Evolutionary conservation across 768 basidiomycete genomes (phyloP), one percentile per base, ranked within the genome.

Genomic region (Russula foetens): DNA sequence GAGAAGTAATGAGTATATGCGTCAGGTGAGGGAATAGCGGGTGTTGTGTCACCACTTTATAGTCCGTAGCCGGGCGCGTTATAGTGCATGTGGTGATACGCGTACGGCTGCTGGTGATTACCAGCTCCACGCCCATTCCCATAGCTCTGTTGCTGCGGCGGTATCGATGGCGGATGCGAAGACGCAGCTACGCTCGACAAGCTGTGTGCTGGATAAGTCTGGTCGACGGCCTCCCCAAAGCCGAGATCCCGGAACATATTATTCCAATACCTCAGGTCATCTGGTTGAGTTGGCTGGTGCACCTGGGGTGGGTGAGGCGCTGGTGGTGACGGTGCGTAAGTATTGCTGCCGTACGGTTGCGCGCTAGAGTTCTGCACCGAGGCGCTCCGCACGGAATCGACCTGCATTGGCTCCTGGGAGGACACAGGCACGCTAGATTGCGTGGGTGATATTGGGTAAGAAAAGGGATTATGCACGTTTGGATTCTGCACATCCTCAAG

Each of bases 201-300:
- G 24, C 38, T 43, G 17, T 50, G 56, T 39, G 50, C 59, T 12
- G 49, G 23, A 65, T 65, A 44, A 59, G 49, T 58, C 31, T 61
- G 56, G 14, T 75, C 74, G 26, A 68, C 70, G 7, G 48, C 59
- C 43, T 69, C 83, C 21, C 83, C 83, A 64, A 84, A 85, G 23
- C 88, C 87, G 17, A 88, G 79, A 64, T 90, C 86, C 47, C 84
- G 72, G 65, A 87, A 82, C 86, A 90, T 89, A 60, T 81, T 82
- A 65, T 82, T 81, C 78, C 83, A 88, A 71, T 90, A 90, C 56
- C 81, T 76, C 12, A 80, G 79, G 69, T 90, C 88, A 64, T 84
- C 82, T 26, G 68, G 60, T 39, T 62, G 54, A 49, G 59, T 29
- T 23, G 49, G 35, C 1, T 33, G 60, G 3, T 14, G 6, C 14